phyloP scores from a whole-genome alignment of 257 asterid genomes.

The Thymus quinquecostatus region DNA sequence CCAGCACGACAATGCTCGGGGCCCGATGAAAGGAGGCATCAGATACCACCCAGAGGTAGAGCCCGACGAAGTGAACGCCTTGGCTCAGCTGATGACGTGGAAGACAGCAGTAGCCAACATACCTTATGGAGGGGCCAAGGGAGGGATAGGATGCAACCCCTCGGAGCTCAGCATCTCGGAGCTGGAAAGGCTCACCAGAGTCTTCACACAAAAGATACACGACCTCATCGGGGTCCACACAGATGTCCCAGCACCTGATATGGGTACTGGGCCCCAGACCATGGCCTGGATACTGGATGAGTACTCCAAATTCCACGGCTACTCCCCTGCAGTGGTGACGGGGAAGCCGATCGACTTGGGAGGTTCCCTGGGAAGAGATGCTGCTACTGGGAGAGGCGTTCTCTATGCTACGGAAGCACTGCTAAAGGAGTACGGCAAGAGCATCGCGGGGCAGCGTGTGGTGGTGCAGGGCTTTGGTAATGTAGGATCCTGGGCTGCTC shows the following conservation, averaged over 20 bases:
- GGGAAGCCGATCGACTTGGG: constrained; percentile 93
- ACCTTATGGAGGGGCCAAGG: constrained; percentile 98
- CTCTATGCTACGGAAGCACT: constrained; percentile 74
- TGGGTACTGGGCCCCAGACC: constrained; percentile 96
- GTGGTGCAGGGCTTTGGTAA: constrained; percentile 92
- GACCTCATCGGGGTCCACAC: constrained; percentile 87
- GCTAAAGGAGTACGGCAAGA: constrained; percentile 76
- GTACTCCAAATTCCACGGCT: constrained; percentile 93
- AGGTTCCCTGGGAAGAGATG: constrained; percentile 91
- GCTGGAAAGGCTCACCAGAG: constrained; percentile 85
- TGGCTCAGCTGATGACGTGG: constrained; percentile 98
- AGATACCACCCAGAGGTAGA: constrained; percentile 98
- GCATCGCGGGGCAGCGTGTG: constrained; percentile 63
- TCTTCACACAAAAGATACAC: constrained; percentile 90
- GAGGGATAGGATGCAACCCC: constrained; percentile 91
- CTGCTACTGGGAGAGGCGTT: constrained; percentile 94
- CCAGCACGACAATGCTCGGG: constrained; percentile 93
- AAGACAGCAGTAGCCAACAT: constrained; percentile 95
- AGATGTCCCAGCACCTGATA: constrained; percentile 95
- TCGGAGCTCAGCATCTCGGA: constrained; percentile 70
- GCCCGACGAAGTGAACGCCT: constrained; percentile 92
- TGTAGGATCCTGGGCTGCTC: constrained; percentile 86
- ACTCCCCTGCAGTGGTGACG: constrained; percentile 93
- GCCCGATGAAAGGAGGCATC: constrained; percentile 99
- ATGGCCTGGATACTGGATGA: constrained; percentile 99